These are phyloP conservation scores for Petrea volubilis DNA, from an alignment of 257 asterid genomes.

Conservation along the genomic window DNA sequence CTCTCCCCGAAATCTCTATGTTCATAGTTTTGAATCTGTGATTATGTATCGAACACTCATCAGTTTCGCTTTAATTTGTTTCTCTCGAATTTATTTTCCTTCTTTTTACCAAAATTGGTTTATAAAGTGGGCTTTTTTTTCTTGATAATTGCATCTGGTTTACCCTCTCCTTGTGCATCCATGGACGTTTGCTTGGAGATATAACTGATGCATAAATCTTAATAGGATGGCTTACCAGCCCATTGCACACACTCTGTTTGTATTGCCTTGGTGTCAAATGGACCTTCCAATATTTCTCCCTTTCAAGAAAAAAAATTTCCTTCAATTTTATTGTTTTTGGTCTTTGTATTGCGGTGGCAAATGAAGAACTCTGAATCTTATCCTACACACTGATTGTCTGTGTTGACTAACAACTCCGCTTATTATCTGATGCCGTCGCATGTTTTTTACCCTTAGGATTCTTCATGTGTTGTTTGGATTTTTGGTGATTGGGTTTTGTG, in stretches of 20 bases:
- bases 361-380: conserved; percentile 43
- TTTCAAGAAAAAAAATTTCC: background rate
- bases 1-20: background rate
- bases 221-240: conserved; percentile 67
- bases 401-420: conserved; percentile 59
- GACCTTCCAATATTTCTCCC: conserved; percentile 39
- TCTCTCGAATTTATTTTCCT: background rate
- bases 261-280: conserved; percentile 67
- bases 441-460: background rate
- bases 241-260: conserved; percentile 40
- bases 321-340: background rate
- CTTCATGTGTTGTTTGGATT: background rate
- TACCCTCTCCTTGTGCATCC: conserved; percentile 53
- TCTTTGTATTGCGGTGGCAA: conserved; percentile 22
- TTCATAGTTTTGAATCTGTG: background rate
- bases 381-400: conserved; percentile 43
- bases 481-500: background rate
- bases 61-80: background rate
- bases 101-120: background rate
- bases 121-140: background rate
- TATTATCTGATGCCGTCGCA: conserved; percentile 55
- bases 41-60: background rate
- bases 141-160: conserved; percentile 48
- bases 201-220: conserved; percentile 52
- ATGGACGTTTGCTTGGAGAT: conserved; percentile 45